Base-by-base conservation (phyloP, 2,329 filamentous ascomycete species). In the Waltergamsia citrina region DNA sequence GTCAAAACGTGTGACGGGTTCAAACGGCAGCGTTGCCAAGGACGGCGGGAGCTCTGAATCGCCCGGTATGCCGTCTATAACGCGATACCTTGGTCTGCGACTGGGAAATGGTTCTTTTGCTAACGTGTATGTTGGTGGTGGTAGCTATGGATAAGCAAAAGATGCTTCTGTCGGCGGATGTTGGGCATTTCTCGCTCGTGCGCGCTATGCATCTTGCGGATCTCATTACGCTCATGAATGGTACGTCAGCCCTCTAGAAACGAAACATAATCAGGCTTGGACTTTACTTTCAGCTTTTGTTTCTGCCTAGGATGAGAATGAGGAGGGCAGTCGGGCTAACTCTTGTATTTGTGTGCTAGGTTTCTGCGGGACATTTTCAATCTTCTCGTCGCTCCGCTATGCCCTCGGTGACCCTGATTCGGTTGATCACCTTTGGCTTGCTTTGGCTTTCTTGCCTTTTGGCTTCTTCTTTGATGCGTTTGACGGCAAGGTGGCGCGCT, bases 401-500 rank as follows among this genome's bases (percentile, higher is more conserved):
- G 92, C 84, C 59, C 73, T 94, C 41, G 80, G 79, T 41, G 74
- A 81, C 43, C 71, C 81, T 7, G 54, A 69, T 38, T 65, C 81
- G 35, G 67, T 76, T 46, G 67, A 66, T 34, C 81, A 86, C 47
- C 65, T 95, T 35, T 96, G 85, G 74, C 63, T 80, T 22, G 88
- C 92, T 3, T 75, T 98, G 32, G 75, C 67, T 5, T 85, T 95
- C 59, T 83, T 96, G 59, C 90, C 90, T 1, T 85, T 95, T 39
- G 88, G 87, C 5, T 68, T 96, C 10, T 95, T 96, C 67, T 96
- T 96, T 58, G 92, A 98, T 60, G 93, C 94, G 54, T 86, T 96
- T 71, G 92, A 98, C 58, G 92, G 92, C 53, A 92, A 88, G 55
- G 88, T 98, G 36, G 92, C 92, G 42, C 73, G 92, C 44, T 96